Evolutionary conservation across 2,329 filamentous ascomycete species (phyloP).

Genomic region (Paracamarosporium sp.): DNA sequence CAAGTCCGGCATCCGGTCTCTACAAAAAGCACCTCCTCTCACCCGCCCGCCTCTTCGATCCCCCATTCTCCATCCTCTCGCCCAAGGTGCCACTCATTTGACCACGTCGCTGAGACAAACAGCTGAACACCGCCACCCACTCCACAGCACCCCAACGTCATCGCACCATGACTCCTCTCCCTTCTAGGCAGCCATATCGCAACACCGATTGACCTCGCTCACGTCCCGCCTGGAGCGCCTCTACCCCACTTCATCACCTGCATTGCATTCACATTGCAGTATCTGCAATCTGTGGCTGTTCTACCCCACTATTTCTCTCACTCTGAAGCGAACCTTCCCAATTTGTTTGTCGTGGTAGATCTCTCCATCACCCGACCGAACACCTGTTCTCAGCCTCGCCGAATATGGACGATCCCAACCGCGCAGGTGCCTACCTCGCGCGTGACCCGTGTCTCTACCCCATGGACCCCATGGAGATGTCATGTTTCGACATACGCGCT

Average conservation of each 20-base stretch:
- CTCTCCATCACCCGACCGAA: neutral
- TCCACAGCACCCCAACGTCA: conserved; percentile 32
- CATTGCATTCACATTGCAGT: conserved; percentile 21
- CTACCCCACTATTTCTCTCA: neutral
- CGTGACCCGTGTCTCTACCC: conserved; percentile 22
- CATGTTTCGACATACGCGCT: conserved; percentile 18
- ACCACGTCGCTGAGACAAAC: conserved; percentile 16
- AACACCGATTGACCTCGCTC: conserved; percentile 15
- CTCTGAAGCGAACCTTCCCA: conserved; percentile 4
- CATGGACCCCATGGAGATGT: conserved; percentile 20
- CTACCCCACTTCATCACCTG: conserved; percentile 21
- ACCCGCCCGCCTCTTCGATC: neutral
- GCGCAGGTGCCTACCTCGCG: conserved; percentile 18
- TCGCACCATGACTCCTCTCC: conserved; percentile 31
- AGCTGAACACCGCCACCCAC: conserved; percentile 24
- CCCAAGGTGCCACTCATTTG: neutral
- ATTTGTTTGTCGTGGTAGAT: neutral
- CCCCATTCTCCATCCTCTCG: conserved; percentile 3
- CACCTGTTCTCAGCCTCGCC: conserved; percentile 13
- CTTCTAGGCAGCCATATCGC: conserved; percentile 35
- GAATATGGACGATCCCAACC: conserved; percentile 17
- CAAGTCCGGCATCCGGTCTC: conserved; percentile 3
- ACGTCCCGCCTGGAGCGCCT: neutral
- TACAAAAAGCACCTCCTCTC: neutral
- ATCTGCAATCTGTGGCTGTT: conserved; percentile 18